phyloP scores from a whole-genome alignment of 2,329 filamentous ascomycete species.

The Chaetoscypha palmicola region DNA sequence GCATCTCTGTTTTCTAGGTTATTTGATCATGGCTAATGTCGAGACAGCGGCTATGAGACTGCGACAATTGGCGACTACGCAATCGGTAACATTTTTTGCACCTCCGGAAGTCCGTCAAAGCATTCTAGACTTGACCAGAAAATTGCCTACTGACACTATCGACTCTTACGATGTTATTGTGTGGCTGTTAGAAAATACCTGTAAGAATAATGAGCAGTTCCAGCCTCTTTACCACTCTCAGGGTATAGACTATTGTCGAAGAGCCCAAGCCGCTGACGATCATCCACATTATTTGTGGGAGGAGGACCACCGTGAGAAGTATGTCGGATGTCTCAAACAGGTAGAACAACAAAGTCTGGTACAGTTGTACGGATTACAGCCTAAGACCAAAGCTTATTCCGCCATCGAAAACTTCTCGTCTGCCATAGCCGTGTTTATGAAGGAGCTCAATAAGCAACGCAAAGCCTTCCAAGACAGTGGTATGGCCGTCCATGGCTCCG shows the following conservation, averaged over 20 bases:
- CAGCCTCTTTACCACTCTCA: conserved; percentile 53
- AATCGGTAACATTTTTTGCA: conserved; percentile 26
- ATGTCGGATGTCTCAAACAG: conserved; percentile 40
- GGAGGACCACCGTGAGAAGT: conserved; percentile 31
- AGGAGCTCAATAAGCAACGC: conserved; percentile 32
- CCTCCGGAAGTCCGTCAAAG: conserved; percentile 36
- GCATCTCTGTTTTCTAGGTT: no score
- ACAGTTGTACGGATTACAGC: conserved; percentile 46
- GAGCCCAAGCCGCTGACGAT: conserved; percentile 41
- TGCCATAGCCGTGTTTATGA: conserved; percentile 29
- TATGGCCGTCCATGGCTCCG: conserved; percentile 39
- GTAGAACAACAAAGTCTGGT: conserved; percentile 50
- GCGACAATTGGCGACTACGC: conserved; percentile 45
- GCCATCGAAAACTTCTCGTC: conserved; percentile 7
- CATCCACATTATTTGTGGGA: conserved; percentile 37
- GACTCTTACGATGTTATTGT: conserved; percentile 41
- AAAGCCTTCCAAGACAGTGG: conserved; percentile 38
- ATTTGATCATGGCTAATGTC: no score
- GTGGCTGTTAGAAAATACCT: conserved; percentile 61
- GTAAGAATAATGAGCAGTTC: conserved; percentile 50
- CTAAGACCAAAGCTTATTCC: conserved; percentile 13
- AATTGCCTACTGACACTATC: conserved; percentile 14
- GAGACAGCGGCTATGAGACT: conserved; percentile 62
- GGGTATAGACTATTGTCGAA: conserved; percentile 52
- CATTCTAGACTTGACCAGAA: conserved; percentile 42